Base-by-base conservation (phyloP, 176 grass and related monocot genomes). In the Carex cristatella region DNA sequence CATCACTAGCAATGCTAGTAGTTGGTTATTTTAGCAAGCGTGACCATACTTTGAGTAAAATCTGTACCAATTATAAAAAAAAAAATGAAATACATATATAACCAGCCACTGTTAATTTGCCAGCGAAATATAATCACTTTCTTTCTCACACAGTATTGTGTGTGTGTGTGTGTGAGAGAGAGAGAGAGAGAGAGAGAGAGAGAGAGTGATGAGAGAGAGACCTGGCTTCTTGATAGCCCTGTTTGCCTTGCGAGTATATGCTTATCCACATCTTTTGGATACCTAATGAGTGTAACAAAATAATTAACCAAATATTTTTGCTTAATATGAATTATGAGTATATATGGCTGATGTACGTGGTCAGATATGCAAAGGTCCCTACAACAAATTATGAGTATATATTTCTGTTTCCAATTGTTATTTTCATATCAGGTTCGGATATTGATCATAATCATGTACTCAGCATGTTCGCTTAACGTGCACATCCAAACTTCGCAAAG, bases 211-310 rank as follows among this genome's bases (percentile, higher is more conserved):
- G n/a, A 75, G 18, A 70, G n/a, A 75, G 7, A 49, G 66, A 96
- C 94, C 89, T 97, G 94, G 90, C 87, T 90, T 92, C 88, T 89
- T 4, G 94, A 90, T 32, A 97, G 69, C 13, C 94, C 94, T 23
- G 92, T 92, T 90, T 97, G 88, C 3, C 88, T 89, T 28, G 92
- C 88, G 55, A 97, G 75, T 48, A 97, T 89, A 82, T 90, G 94
- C 74, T 97, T 97, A 86, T 97, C 94, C 4, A 97, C 90, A 58
- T 97, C 91, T 10, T 76, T 94, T 2, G 94, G 94, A 38, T 97
- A 97, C 85, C 94, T 96, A 80, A 46, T 31, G 10, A 30, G 15
- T 56, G 51, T 74, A 71, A 57, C 7, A 72, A 56, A 44, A 62
- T 10, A 49, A 86, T 2, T 23, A 77, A 77, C 3, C n/a, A 37